Base-by-base conservation (phyloP, 2,329 filamentous ascomycete genomes). In the Alternaria sp. region DNA sequence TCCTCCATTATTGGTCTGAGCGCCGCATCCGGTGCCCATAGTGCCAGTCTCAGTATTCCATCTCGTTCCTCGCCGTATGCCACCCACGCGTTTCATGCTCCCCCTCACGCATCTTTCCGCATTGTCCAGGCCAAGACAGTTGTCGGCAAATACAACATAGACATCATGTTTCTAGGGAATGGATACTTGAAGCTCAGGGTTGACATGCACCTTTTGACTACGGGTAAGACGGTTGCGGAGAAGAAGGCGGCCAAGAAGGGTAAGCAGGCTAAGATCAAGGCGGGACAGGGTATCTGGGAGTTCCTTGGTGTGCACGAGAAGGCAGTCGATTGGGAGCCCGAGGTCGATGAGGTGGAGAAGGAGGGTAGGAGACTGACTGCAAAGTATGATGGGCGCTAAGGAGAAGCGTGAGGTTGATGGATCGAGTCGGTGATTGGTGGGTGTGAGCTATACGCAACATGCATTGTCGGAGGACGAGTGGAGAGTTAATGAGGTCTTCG, bases 71-170 rank as follows among this genome's bases (percentile, higher is more conserved):
- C 74, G 69, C 43, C 67, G 4, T 78, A 61, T 55, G 47, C 59
- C 1, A 65, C 74, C 1, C 57, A 54, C 3, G 15, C 62, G 1
- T 77, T 78, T 32, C 9, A 56, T 1, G 64, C 58, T 1, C 75
- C 75, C 36, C 73, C 75, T 8, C 74, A 79, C 50, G 77, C 77
- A 0, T 67, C 65, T 1, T 77, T 77, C 40, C 69, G 74, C 10
- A 46, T 55, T 2, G 71, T 62, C 6, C 55, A n/a, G 15, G 21
- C 77, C 11, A 66, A 56, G 62, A 77, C 73, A 2, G 57, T 56
- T 9, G 55, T 36, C 0, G 76, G 77, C 65, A 65, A 70, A 17
- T 75, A 77, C 30, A 50, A 32, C 4, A 61, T 78, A 56, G 69
- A 77, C 1, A 28, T 77, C 6, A 45, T 73, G 7, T 78, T 77